phyloP scores from a whole-genome alignment of 441 rosid genomes.

The Syzygium malaccense region DNA sequence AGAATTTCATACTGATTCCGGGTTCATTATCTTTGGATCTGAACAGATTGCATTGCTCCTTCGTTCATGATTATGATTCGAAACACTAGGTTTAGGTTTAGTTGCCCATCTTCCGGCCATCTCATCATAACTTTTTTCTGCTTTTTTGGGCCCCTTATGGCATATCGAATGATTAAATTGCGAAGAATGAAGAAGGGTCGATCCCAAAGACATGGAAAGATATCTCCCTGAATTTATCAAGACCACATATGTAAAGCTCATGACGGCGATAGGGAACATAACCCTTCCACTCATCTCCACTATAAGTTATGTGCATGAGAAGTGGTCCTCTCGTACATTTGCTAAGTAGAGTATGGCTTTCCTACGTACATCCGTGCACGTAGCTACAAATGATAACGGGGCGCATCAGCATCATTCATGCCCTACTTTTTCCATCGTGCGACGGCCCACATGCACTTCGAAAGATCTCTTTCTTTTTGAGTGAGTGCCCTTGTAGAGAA shows the following conservation, averaged over 20 bases:
- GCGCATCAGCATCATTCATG: not conserved
- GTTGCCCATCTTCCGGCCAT: not conserved
- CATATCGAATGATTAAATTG: not conserved
- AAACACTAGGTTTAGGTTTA: not conserved
- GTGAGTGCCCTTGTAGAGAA: not conserved
- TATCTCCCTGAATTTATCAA: not conserved
- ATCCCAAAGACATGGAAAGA: not conserved
- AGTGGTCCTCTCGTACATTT: not conserved
- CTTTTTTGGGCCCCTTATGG: not conserved
- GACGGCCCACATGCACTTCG: not conserved
- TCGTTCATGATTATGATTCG: not conserved
- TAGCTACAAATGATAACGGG: not conserved
- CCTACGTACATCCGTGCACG: not conserved
- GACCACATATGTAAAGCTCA: not conserved
- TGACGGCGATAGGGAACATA: not conserved
- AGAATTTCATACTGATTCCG: not conserved
- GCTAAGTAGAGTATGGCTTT: too few species aligned
- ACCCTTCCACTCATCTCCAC: not conserved
- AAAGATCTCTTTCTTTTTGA: not conserved
- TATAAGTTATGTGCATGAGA: not conserved
- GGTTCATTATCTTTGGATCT: not conserved
- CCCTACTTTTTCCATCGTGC: not conserved
- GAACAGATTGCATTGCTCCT: not conserved
- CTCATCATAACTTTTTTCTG: not conserved
- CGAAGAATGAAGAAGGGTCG: not conserved